phyloP scores from a whole-genome alignment of 2,329 filamentous ascomycete species.

The Epichloe uncinata region DNA sequence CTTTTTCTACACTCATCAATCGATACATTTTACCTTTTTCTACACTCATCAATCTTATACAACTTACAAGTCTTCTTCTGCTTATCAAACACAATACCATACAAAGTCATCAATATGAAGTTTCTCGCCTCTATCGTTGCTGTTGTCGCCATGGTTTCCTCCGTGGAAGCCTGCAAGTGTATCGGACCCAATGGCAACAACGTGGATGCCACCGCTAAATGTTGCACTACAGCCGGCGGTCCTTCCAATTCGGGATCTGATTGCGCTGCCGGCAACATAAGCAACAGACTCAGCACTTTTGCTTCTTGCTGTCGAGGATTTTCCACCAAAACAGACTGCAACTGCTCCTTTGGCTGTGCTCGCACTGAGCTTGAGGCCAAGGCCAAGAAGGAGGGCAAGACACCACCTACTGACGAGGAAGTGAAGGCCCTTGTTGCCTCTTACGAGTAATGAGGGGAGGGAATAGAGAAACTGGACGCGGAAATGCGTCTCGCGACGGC shows the following conservation, averaged over 20 bases:
- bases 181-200: not conserved
- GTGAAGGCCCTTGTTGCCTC: not conserved
- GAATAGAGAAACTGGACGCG: too few relatives aligned
- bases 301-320: not conserved
- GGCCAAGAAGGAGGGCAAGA: not conserved
- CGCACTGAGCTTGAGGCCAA: not conserved
- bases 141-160: not conserved
- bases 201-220: not conserved
- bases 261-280: not conserved
- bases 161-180: constrained; percentile 4
- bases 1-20: too few relatives aligned
- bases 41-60: too few relatives aligned
- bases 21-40: too few relatives aligned
- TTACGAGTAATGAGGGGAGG: not conserved
- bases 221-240: constrained; percentile 1
- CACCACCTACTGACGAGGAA: not conserved
- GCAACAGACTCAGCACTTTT: fast-evolving
- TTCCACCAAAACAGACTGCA: not conserved
- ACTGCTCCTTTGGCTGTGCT: constrained; percentile 1
- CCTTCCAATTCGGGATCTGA: not conserved
- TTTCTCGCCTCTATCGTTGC: not conserved
- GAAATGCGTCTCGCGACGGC: too few relatives aligned
- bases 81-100: too few relatives aligned
- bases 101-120: not conserved
- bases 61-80: too few relatives aligned